Base-by-base conservation (phyloP, 2,329 filamentous ascomycete species). In the Fusarium camptoceras region DNA sequence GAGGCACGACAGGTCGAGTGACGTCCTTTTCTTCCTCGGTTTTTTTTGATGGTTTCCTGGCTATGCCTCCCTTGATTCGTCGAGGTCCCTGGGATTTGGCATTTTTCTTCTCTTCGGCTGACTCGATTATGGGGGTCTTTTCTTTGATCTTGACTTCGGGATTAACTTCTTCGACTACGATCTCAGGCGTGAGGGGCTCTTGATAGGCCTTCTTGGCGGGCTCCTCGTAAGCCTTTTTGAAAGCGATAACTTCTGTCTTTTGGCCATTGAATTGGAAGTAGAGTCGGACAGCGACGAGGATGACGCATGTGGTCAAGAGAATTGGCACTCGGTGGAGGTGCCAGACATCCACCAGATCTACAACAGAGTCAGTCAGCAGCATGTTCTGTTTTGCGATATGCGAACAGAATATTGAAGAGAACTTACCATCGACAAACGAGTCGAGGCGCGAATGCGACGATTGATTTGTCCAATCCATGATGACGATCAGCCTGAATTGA, bases 1-100 rank as follows among this genome's bases (percentile, higher is more conserved):
- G 80, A 4, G 92, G 87, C 77, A 95, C 92, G 57, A 94, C 85
- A 51, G 84, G 86, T 27, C 83, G 78, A 14, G 72, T 73, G 42
- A 82, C 30, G 56, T 80, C 79, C 39, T 68, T 71, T 59, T 62
- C 63, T 20, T 77, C 58, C 22, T 77, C 70, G 15, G 64, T 62
- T 15, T 73, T 70, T 47, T 74, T 72, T 4, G 72, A 66, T 10
- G 76, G 67, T 55, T 78, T 81, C 53, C 76, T 80, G 11, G 72
- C 66, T 27, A 83, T 8, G 11, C 81, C 80, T n/a, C 82, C 82
- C 66, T 85, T 85, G 63, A 86, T 86, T 56, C 84, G 81, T 63
- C 81, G 80, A 5, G 87, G 87, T 1, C 84, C 86, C 37, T 76
- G 77, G 2, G 80, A 66, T 63, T 79, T 78, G 43, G 68, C 66